Conservation (phyloP, 2,329 filamentous ascomycete genomes). For the Sarocladium strictum region DNA sequence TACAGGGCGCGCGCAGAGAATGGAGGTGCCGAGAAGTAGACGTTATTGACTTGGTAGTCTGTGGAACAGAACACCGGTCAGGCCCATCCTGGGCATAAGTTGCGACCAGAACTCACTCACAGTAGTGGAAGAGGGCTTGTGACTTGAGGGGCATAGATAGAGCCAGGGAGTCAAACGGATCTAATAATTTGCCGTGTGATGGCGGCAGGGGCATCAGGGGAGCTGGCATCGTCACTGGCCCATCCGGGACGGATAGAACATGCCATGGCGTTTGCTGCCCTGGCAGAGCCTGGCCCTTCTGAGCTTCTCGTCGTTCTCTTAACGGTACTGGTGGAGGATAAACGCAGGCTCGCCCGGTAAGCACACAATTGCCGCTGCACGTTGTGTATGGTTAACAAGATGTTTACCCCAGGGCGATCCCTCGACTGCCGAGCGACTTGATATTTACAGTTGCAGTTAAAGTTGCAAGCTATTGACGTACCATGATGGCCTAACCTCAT, state of each 20-base stretch:
- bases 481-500: neutral
- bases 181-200: neutral
- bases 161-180: slow-evolving; percentile 2
- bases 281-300: neutral
- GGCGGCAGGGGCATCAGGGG: neutral
- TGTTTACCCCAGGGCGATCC: neutral
- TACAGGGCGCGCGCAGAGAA: neutral
- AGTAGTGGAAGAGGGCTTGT: slow-evolving; percentile 5
- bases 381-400: too few species aligned
- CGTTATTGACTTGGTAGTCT: neutral
- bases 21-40: neutral
- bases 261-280: slow-evolving; percentile 6
- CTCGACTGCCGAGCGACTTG: too few species aligned
- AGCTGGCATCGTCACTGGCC: neutral
- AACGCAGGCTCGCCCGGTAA: neutral
- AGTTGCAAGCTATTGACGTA: neutral
- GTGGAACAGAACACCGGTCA: neutral
- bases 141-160: neutral
- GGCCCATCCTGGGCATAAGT: neutral
- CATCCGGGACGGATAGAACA: neutral
- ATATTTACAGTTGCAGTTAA: too few species aligned
- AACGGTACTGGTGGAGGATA: neutral
- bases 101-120: neutral
- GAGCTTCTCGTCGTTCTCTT: neutral
- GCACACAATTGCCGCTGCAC: neutral